Evolutionary conservation across 2,329 filamentous ascomycete species (phyloP).

Genomic region (Penicillium sp.): DNA sequence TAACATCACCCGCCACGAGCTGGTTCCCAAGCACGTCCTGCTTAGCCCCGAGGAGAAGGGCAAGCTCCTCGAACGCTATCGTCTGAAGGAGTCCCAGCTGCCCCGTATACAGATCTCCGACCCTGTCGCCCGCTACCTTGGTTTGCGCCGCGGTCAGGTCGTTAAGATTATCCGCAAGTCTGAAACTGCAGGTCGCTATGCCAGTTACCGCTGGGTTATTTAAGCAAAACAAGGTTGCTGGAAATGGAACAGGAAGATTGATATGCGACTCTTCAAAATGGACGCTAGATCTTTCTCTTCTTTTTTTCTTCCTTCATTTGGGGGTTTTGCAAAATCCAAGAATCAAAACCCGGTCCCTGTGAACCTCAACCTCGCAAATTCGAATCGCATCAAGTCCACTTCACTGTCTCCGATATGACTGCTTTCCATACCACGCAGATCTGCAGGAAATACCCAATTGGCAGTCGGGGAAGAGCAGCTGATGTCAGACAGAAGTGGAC

Average conservation of each 20-base stretch:
- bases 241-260: background rate
- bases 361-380: slow-evolving; percentile 2
- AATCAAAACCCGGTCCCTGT: background rate
- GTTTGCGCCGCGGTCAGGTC: slow-evolving; percentile 85
- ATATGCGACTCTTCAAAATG: background rate
- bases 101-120: slow-evolving; percentile 88
- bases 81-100: slow-evolving; percentile 95
- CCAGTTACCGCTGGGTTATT: slow-evolving; percentile 77
- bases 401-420: background rate
- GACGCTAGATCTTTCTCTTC: background rate
- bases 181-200: slow-evolving; percentile 94
- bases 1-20: slow-evolving; percentile 96
- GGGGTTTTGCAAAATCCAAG: background rate
- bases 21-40: slow-evolving; percentile 90
- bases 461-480: slow-evolving; percentile 3
- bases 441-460: background rate
- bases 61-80: slow-evolving; percentile 80
- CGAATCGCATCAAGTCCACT: slow-evolving; percentile 9
- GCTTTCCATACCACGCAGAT: background rate
- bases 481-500: slow-evolving; percentile 13
- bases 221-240: slow-evolving; percentile 22
- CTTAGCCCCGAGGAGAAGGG: slow-evolving; percentile 87
- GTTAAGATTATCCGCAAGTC: slow-evolving; percentile 97
- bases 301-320: background rate
- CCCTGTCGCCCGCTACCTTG: slow-evolving; percentile 88